These are phyloP conservation scores for Aspergillus carlsbadensis DNA, from an alignment of 495 filamentous ascomycete species.

Conservation along the genomic window DNA sequence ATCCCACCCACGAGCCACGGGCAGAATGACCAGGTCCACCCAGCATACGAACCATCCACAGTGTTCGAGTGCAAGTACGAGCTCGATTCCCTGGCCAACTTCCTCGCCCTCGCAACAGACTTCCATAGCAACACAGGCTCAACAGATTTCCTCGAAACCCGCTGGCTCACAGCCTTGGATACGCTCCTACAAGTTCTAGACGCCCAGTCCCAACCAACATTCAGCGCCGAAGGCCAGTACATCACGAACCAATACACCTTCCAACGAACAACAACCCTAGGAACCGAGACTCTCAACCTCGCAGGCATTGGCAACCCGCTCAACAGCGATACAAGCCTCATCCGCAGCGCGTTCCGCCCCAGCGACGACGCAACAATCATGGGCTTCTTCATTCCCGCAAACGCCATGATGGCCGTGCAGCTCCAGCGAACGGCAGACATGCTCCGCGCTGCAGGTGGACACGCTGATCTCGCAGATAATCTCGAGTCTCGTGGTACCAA, in stretches of 20 bases:
- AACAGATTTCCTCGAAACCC: slow-evolving; percentile 68
- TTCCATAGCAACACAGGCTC: slow-evolving; percentile 81
- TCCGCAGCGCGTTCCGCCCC: slow-evolving; percentile 92
- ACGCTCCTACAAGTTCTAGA: slow-evolving; percentile 72
- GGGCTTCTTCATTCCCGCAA: slow-evolving; percentile 93
- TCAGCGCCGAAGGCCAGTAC: slow-evolving; percentile 63
- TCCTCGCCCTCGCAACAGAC: slow-evolving; percentile 80
- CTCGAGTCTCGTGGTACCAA: slow-evolving; percentile 62
- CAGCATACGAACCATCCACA: slow-evolving; percentile 72
- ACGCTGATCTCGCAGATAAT: slow-evolving; percentile 47
- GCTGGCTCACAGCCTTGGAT: slow-evolving; percentile 80
- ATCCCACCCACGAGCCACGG: slow-evolving; percentile 67
- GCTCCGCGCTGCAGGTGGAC: slow-evolving; percentile 56
- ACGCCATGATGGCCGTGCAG: slow-evolving; percentile 94
- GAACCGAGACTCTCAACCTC: slow-evolving; percentile 88
- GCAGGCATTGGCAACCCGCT: slow-evolving; percentile 86
- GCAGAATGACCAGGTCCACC: slow-evolving; percentile 81
- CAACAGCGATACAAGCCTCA: slow-evolving; percentile 76
- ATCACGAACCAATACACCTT: slow-evolving; percentile 81
- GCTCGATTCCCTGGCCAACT: slow-evolving; percentile 90
- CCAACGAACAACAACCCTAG: slow-evolving; percentile 70
- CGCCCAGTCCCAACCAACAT: slow-evolving; percentile 77
- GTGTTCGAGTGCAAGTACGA: slow-evolving; percentile 99
- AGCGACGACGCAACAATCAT: slow-evolving; percentile 96
- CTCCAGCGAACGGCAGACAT: slow-evolving; percentile 73